phyloP scores from a whole-genome alignment of 2,329 filamentous ascomycete species.

The Talaromyces albobiverticillius region DNA sequence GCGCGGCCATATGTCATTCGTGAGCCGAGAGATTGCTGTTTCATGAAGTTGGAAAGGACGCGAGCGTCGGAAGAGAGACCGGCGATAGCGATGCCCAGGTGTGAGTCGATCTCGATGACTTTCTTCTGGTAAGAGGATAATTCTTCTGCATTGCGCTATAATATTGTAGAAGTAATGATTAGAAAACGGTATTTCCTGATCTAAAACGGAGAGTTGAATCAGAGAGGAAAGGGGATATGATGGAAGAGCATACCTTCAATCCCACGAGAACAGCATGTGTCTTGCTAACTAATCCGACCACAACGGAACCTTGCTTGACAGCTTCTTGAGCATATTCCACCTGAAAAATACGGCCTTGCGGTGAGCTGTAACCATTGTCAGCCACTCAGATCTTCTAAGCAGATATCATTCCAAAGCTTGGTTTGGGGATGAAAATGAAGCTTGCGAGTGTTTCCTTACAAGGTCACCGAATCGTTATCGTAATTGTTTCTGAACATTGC shows the following conservation, averaged over 20 bases:
- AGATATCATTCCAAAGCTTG: not conserved
- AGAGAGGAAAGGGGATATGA: not conserved
- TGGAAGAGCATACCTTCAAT: conserved; percentile 85
- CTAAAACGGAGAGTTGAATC: no score
- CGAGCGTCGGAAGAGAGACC: conserved; percentile 96
- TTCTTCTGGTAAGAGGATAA: conserved; percentile 99
- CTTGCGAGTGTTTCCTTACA: conserved; percentile 58
- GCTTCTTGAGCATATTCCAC: conserved; percentile 99
- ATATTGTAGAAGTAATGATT: conserved; percentile 15
- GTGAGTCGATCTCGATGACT: conserved; percentile 92
- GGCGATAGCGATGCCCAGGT: conserved; percentile 92
- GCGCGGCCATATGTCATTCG: conserved; percentile 94
- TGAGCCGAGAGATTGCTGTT: conserved; percentile 94
- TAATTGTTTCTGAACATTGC: conserved; percentile 99
- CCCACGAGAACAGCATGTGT: conserved; percentile 94
- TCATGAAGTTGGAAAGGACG: conserved; percentile 99
- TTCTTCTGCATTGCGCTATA: conserved; percentile 94
- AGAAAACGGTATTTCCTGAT: conserved; percentile 14
- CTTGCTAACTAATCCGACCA: conserved; percentile 96
- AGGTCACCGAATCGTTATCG: conserved; percentile 99
- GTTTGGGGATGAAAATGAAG: conserved; percentile 1
- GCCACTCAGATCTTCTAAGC: not conserved
- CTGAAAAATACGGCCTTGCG: conserved; percentile 98
- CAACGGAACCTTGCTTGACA: conserved; percentile 97
- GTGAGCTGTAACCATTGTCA: conserved; percentile 63